Percentiles rank a stretch among this genome's conserved stretches.
Conservation (phyloP, 139 green algal species). For the Chlorella sp. region DNA sequence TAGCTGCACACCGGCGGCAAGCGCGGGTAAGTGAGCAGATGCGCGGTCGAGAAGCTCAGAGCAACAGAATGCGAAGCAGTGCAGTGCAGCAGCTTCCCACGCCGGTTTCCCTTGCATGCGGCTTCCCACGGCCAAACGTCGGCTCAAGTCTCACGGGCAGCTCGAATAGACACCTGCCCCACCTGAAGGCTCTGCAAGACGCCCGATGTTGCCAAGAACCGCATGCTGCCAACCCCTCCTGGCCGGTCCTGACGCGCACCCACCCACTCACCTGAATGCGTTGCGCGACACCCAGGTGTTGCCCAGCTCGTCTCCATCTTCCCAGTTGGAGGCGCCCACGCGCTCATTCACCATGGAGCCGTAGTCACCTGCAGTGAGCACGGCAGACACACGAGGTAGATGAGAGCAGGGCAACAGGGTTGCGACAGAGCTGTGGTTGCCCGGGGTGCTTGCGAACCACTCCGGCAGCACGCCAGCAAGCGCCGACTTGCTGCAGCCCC, state of each 20-base stretch:
- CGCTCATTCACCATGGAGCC: slow-evolving; percentile 99
- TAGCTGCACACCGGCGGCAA: slow-evolving; percentile 58
- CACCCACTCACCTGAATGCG: slow-evolving; percentile 70
- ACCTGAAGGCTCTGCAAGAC: not conserved
- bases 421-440: too few relatives aligned
- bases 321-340: slow-evolving; percentile 83
- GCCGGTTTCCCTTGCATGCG: too few relatives aligned
- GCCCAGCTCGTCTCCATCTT: slow-evolving; percentile 88
- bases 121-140: too few relatives aligned
- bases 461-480: not conserved
- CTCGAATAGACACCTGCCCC: too few relatives aligned
- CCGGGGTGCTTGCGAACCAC: too few relatives aligned
- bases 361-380: slow-evolving; percentile 79
- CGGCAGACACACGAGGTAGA: not conserved
- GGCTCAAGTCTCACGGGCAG: too few relatives aligned
- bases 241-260: not conserved
- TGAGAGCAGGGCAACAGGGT: not conserved
- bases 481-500: not conserved
- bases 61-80: too few relatives aligned
- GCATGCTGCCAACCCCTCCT: not conserved
- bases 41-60: too few relatives aligned
- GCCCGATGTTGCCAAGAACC: not conserved
- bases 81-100: too few relatives aligned
- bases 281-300: slow-evolving; percentile 96
- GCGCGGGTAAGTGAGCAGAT: too few relatives aligned